Evolutionary conservation across 1,284 basidiomycete genomes (phyloP), one percentile per base, ranked within the genome.

Genomic region (Melampsora occidentalis): DNA sequence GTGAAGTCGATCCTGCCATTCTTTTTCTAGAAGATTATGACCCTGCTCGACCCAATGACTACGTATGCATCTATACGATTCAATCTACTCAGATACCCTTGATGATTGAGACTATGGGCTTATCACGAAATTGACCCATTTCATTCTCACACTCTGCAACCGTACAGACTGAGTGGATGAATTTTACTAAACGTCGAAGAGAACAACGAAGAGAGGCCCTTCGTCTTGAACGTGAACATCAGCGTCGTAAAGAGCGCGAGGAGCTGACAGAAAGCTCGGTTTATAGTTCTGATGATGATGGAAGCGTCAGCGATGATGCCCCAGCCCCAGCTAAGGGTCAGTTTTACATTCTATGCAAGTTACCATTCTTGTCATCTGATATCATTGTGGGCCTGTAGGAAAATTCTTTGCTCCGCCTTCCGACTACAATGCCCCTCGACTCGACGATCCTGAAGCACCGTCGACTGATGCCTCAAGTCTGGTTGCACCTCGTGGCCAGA

Each of bases 401-500:
- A 69, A 70, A 28, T 77, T 77, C 28, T 77, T 77, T 48, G 67
- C 75, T 31, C 75, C 75, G 18, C 75, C 75, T n/a, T 48, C 75
- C 22, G 75, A 77, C 25, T 77, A 77, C 20, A 25, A 77, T 42
- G 68, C 35, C 48, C 16, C 67, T 20, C 62, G 28, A 22, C 20
- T n/a, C 25, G 48, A 70, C 31, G 62, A 77, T 53, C 28, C 20
- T 49, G 53, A 64, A n/a, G 31, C 20, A 46, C 46, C 42, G 7
- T 12, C 66, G 48, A 28, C 59, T 39, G 31, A n/a, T 12, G 9
- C 4, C n/a, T n/a, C 53, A n/a, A 57, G 28, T 57, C 2, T 57
- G 28, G 53, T 57, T 28, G 59, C n/a, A 35, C 46, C 73, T 25
- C 78, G 76, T 25, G 77, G 77, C 7, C 79, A 80, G 67, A 78